Evolutionary conservation across 176 grass and related monocot genomes (phyloP).

Genomic region (Cocos nucifera): DNA sequence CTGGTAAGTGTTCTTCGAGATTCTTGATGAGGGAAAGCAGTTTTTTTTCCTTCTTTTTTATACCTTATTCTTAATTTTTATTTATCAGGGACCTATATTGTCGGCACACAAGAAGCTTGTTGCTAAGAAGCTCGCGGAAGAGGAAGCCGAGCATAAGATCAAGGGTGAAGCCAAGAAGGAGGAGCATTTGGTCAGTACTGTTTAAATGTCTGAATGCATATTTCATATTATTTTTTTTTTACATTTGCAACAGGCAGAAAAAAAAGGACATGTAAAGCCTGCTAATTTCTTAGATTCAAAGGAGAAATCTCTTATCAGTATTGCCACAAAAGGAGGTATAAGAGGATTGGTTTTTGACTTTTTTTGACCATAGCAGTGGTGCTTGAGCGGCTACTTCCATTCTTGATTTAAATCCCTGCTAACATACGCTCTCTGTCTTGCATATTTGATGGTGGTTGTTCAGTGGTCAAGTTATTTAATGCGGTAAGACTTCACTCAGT

Average conservation of each 20-base stretch:
- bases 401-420: conserved; percentile 9
- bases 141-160: conserved; percentile 44
- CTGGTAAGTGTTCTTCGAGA: conserved; percentile 29
- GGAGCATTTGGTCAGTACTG: conserved; percentile 44
- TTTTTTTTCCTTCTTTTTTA: too few relatives aligned
- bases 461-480: conserved; percentile 95
- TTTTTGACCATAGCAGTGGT: neutral
- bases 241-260: conserved; percentile 30
- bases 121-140: conserved; percentile 67
- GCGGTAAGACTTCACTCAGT: conserved; percentile 34
- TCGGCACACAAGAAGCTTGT: conserved; percentile 78
- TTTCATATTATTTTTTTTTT: neutral
- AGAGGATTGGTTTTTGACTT: neutral
- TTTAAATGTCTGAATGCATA: neutral
- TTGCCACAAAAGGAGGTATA: conserved; percentile 91
- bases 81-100: conserved; percentile 60
- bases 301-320: conserved; percentile 68
- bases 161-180: conserved; percentile 59
- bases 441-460: conserved; percentile 19
- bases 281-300: conserved; percentile 46
- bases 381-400: neutral
- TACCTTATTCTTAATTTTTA: neutral
- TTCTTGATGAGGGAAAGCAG: neutral
- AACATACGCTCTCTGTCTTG: conserved; percentile 10
- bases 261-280: conserved; percentile 77